Percentiles rank a stretch among this genome's conserved stretches.
Evolutionary conservation across 2,329 filamentous ascomycete species (phyloP).

Genomic region (Periconia digitata): DNA sequence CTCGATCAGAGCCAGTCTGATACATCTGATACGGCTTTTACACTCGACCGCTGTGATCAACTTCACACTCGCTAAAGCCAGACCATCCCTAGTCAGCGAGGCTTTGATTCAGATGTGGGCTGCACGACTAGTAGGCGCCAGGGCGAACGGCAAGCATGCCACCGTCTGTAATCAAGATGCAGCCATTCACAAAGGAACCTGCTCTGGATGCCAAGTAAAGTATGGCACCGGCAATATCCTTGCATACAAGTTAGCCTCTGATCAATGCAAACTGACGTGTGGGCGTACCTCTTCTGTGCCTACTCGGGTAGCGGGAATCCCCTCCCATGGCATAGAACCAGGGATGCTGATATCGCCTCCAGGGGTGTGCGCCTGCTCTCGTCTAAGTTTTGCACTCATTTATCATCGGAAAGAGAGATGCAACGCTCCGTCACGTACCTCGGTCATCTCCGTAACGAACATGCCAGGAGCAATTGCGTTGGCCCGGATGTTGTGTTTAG

Average conservation of each 20-base stretch:
- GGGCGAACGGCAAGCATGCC: conserved; percentile 2
- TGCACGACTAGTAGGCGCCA: conserved; percentile 3
- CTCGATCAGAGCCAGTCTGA: no score
- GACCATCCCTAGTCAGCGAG: no score
- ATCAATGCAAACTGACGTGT: not conserved
- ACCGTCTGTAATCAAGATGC: conserved; percentile 1
- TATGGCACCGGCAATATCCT: conserved; percentile 2
- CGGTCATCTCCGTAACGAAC: conserved; percentile 4
- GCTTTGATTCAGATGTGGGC: no score
- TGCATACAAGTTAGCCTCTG: not conserved
- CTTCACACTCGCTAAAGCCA: no score
- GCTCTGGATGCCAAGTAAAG: conserved; percentile 4
- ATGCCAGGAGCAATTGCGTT: conserved; percentile 3
- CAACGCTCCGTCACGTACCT: not conserved
- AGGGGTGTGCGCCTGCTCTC: not conserved
- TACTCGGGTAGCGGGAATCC: conserved; percentile 1
- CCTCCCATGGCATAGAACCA: conserved; percentile 1
- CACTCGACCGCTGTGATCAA: no score
- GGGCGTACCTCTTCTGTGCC: conserved; percentile 3
- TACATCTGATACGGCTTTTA: no score
- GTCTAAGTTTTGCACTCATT: not conserved
- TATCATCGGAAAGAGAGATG: not conserved
- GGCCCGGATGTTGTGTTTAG: not conserved
- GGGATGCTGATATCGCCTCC: not conserved
- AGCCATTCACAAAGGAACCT: conserved; percentile 5